Base-by-base conservation (phyloP, 345 rosid genomes). In the Hevea brasiliensis region DNA sequence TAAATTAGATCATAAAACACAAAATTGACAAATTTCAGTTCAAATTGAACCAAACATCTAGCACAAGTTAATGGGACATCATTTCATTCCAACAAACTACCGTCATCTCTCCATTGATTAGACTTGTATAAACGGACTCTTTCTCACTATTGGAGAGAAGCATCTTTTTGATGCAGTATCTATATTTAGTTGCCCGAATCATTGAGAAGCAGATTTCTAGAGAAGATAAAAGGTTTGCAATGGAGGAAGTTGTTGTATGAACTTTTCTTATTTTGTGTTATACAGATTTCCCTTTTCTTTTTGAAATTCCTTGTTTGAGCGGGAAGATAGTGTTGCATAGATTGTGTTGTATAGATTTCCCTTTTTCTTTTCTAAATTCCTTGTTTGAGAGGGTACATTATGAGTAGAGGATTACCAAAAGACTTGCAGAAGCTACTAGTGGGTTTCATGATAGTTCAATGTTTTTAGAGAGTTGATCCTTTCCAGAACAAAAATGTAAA, bases 401-500 rank as follows among this genome's bases (percentile, higher is more conserved):
- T 74, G 57, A 41, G 6, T 14, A n/a, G n/a, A 53, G 61, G 58
- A 27, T 48, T 61, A 8, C 26, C 37, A 23, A n/a, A 37, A 41
- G 67, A 54, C 45, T 77, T 45, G 71, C 61, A 70, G 64, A 62
- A 41, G 69, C 62, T 24, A 54, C 73, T 77, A 62, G 72, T 67
- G 71, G 79, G 67, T 24, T 76, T 58, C 69, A 44, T 66, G 47
- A 44, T 66, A 54, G 72, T 35, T 48, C 57, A n/a, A 48, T 77
- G 29, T 65, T 74, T 65, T 74, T 67, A 61, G 77, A 58, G 61
- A 68, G 71, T 45, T 42, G 53, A 83, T 87, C 80, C 84, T 78
- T 85, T 77, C 55, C 71, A 61, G 64, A 79, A 73, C 72, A 75
- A 70, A 68, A 83, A 71, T 81, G 84, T 84, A 83, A 79, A 75